A percentile compares a stretch with the other conserved stretches of the same genome.
Conservation (phyloP, 306 rosid genomes). For the Styphnolobium japonicum region DNA sequence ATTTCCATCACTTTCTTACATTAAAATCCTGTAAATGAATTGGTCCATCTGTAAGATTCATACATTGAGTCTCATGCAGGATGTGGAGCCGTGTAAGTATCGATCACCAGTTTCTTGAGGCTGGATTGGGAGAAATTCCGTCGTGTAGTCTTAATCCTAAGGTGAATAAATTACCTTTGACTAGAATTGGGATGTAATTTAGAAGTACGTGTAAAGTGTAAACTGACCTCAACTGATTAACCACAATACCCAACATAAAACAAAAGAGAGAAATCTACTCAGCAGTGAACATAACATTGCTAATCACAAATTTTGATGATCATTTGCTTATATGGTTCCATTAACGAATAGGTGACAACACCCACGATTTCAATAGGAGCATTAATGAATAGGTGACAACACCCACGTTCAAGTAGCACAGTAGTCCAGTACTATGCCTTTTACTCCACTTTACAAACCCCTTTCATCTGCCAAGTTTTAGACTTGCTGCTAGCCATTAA, state of each 20-base stretch:
- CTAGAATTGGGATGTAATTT: background rate
- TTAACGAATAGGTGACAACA: too few relatives aligned
- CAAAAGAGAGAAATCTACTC: too few relatives aligned
- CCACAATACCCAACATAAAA: too few relatives aligned
- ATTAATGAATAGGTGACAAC: too few relatives aligned
- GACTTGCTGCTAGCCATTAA: too few relatives aligned
- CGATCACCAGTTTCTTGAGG: background rate
- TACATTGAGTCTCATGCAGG: background rate
- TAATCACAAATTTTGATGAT: too few relatives aligned
- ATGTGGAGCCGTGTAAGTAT: background rate
- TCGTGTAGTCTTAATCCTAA: background rate
- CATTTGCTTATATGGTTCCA: too few relatives aligned
- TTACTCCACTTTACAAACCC: too few relatives aligned
- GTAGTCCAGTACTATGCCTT: background rate
- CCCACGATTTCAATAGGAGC: too few relatives aligned
- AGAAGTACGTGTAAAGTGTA: background rate
- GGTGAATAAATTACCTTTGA: background rate
- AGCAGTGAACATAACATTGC: too few relatives aligned
- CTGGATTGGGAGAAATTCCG: background rate
- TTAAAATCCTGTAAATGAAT: background rate
- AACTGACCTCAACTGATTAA: background rate
- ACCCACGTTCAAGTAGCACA: background rate
- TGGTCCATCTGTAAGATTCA: background rate
- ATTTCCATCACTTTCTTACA: background rate
- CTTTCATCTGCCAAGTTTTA: too few relatives aligned